Conservation (phyloP, 192 early-diverging fungal genomes). For the Coemansia sp. region DNA sequence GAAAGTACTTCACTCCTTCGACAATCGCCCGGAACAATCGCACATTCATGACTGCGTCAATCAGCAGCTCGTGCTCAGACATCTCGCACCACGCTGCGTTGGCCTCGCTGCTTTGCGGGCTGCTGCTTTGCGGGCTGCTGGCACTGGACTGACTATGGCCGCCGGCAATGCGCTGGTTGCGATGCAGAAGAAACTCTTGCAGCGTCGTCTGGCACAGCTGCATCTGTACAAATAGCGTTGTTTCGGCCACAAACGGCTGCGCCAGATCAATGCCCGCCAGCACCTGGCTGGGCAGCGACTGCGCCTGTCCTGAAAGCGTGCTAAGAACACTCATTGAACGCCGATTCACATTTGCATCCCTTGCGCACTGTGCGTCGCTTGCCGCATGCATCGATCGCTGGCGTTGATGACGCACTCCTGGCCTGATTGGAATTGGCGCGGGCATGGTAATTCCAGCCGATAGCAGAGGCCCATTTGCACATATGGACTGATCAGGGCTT, state of each 20-base stretch:
- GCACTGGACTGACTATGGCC: slow-evolving; percentile 4
- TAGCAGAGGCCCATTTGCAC: neutral
- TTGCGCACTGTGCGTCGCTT: neutral
- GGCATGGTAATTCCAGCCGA: neutral
- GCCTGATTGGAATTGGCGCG: slow-evolving; percentile 8
- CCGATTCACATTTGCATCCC: neutral
- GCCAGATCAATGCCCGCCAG: slow-evolving; percentile 18
- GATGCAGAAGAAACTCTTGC: slow-evolving; percentile 63
- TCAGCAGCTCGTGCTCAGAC: slow-evolving; percentile 34
- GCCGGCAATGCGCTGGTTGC: slow-evolving; percentile 60
- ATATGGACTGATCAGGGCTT: neutral
- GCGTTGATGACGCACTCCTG: slow-evolving; percentile 16
- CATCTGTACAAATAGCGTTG: slow-evolving; percentile 84
- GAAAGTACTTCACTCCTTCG: slow-evolving; percentile 67
- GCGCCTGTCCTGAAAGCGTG: slow-evolving; percentile 16
- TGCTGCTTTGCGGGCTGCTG: slow-evolving; percentile 2
- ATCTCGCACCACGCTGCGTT: neutral
- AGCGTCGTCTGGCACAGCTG: slow-evolving; percentile 82
- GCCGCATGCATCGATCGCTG: slow-evolving; percentile 15
- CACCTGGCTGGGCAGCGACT: slow-evolving; percentile 34
- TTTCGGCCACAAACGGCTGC: slow-evolving; percentile 21
- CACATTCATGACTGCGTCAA: slow-evolving; percentile 59
- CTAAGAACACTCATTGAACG: slow-evolving; percentile 4
- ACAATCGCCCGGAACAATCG: slow-evolving; percentile 73
- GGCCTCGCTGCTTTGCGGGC: neutral